phyloP scores from a whole-genome alignment of 352 stramenopile genomes.

The Pythium myriotylum region DNA sequence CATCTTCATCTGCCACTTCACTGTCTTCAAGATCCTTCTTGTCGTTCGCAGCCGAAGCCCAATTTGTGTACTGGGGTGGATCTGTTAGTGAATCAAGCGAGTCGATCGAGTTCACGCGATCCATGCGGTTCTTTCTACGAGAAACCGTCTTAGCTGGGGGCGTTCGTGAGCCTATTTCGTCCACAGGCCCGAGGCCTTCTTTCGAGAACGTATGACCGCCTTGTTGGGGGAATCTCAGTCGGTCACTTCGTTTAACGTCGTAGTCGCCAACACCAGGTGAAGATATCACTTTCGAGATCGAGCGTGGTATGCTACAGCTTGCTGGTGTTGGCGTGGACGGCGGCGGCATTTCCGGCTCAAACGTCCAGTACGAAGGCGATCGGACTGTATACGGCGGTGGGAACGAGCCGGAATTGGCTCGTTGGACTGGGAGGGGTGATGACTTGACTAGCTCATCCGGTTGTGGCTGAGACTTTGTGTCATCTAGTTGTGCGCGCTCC shows the following conservation, averaged over 20 bases:
- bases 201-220: slow-evolving; percentile 44
- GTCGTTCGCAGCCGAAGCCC: slow-evolving; percentile 13
- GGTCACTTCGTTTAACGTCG: slow-evolving; percentile 47
- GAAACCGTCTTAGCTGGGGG: not conserved
- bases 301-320: slow-evolving; percentile 15
- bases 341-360: slow-evolving; percentile 27
- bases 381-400: slow-evolving; percentile 22
- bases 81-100: slow-evolving; percentile 3
- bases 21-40: slow-evolving; percentile 8
- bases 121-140: not conserved
- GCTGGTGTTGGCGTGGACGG: slow-evolving; percentile 18
- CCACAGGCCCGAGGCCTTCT: slow-evolving; percentile 5
- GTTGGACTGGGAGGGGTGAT: slow-evolving; percentile 8
- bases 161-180: slow-evolving; percentile 10
- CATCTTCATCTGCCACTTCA: slow-evolving; percentile 19
- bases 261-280: slow-evolving; percentile 52
- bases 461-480: not conserved
- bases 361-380: slow-evolving; percentile 29
- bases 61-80: slow-evolving; percentile 16
- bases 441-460: not conserved
- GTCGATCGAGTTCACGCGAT: not conserved
- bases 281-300: slow-evolving; percentile 8
- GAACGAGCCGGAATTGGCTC: slow-evolving; percentile 17
- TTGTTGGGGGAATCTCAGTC: slow-evolving; percentile 43
- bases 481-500: not conserved